Evolutionary conservation across 495 filamentous ascomycete species (phyloP).

Genomic region (Aspergillus incahuasiensis): DNA sequence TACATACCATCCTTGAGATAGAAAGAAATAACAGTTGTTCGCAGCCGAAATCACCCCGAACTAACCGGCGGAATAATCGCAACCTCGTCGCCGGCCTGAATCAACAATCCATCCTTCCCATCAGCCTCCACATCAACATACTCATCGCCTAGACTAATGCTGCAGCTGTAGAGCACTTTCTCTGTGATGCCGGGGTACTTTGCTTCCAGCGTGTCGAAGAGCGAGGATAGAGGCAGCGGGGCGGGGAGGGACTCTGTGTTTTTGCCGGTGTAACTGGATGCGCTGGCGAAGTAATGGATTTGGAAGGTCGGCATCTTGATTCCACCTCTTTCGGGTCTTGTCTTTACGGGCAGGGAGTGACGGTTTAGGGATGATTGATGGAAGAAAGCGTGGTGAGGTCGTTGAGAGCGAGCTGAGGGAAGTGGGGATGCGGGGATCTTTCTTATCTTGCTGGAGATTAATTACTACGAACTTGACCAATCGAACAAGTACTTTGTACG

Average conservation of each 20-base stretch:
- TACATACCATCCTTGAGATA: no score
- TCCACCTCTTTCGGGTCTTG: background rate
- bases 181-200: constrained; percentile 73
- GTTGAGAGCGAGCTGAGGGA: background rate
- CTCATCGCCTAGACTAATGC: constrained; percentile 80
- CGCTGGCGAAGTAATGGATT: constrained; percentile 83
- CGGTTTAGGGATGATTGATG: background rate
- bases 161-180: constrained; percentile 68
- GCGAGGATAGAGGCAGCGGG: constrained; percentile 58
- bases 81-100: constrained; percentile 81
- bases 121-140: constrained; percentile 72
- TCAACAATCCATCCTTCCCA: constrained; percentile 33
- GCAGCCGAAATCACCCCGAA: constrained; percentile 43
- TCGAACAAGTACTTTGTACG: background rate
- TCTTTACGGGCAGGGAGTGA: background rate
- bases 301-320: constrained; percentile 47
- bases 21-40: no score
- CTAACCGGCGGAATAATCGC: constrained; percentile 97
- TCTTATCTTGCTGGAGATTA: background rate
- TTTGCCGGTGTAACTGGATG: constrained; percentile 67
- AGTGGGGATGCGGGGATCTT: background rate
- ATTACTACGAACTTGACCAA: background rate
- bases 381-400: background rate
- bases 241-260: constrained; percentile 67
- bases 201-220: constrained; percentile 71